Evolutionary conservation across 2,329 filamentous ascomycete genomes (phyloP).

Genomic region (Phaeosphaeria sp.): DNA sequence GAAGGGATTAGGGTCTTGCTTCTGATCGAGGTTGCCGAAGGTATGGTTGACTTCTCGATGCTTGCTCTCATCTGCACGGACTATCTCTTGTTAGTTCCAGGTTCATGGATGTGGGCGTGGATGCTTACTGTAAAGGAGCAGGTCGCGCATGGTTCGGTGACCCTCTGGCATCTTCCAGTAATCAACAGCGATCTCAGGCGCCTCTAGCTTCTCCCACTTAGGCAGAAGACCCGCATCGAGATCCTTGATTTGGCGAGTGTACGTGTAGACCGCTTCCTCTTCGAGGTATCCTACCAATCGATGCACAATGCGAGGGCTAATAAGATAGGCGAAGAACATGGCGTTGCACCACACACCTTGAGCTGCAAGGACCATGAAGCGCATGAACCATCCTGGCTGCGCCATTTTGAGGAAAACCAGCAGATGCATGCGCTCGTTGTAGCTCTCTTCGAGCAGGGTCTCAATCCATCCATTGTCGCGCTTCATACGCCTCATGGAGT

Average conservation of each 20-base stretch:
- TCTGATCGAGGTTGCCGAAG: constrained; percentile 83
- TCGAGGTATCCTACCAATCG: constrained; percentile 97
- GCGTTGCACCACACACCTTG: constrained; percentile 94
- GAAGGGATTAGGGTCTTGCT: constrained; percentile 90
- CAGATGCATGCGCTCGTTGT: constrained; percentile 93
- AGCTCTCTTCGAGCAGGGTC: constrained; percentile 85
- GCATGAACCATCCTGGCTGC: constrained; percentile 87
- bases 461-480: constrained; percentile 97
- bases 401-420: constrained; percentile 93
- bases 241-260: constrained; percentile 86
- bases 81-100: constrained; percentile 21
- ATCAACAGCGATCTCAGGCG: constrained; percentile 85
- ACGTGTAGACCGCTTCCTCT: constrained; percentile 95
- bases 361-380: constrained; percentile 83
- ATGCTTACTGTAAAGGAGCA: constrained; percentile 81
- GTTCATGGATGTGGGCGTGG: background rate
- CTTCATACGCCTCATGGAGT: constrained; percentile 83
- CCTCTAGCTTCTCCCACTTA: constrained; percentile 77
- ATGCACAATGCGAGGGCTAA: constrained; percentile 87
- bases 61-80: constrained; percentile 49
- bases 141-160: constrained; percentile 79
- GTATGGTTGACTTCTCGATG: constrained; percentile 97
- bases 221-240: constrained; percentile 85
- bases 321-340: constrained; percentile 86
- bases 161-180: constrained; percentile 97